phyloP scores from a whole-genome alignment of 257 asterid genomes.

The Solanum clarkiae region DNA sequence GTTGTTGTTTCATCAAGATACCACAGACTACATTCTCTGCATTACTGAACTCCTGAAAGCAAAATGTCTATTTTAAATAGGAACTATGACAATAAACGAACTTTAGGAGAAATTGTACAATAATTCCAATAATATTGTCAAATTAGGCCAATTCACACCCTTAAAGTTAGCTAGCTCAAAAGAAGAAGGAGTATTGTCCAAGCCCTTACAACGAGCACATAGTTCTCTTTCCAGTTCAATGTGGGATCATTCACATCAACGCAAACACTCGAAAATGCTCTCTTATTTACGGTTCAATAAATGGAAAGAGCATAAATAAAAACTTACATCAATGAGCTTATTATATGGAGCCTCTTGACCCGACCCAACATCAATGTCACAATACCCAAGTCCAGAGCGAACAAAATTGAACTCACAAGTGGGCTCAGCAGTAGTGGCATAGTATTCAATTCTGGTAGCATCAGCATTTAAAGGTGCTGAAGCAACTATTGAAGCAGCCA shows the following conservation, averaged over 20 bases:
- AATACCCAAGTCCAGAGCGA: conserved; percentile 77
- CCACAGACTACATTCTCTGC: neutral
- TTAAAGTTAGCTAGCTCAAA: too few relatives aligned
- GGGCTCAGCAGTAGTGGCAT: conserved; percentile 76
- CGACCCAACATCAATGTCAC: conserved; percentile 63
- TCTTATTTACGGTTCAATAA: neutral
- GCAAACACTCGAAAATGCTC: neutral
- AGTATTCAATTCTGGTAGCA: conserved; percentile 81
- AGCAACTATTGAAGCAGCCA: conserved; percentile 57
- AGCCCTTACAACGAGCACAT: too few relatives aligned
- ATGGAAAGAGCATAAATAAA: neutral
- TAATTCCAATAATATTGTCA: neutral
- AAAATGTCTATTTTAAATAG: neutral
- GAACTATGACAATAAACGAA: neutral
- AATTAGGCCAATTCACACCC: too few relatives aligned
- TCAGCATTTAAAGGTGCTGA: conserved; percentile 56
- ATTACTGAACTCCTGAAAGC: neutral
- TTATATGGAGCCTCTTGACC: conserved; percentile 67
- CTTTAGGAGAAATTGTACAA: neutral
- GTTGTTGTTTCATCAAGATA: neutral
- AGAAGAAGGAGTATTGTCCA: too few relatives aligned
- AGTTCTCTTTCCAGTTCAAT: too few relatives aligned
- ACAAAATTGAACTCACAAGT: conserved; percentile 66
- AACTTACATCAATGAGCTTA: conserved; percentile 51
- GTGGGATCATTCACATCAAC: neutral